phyloP scores from a whole-genome alignment of 176 grass and related monocot genomes.

The Tillandsia leiboldiana region DNA sequence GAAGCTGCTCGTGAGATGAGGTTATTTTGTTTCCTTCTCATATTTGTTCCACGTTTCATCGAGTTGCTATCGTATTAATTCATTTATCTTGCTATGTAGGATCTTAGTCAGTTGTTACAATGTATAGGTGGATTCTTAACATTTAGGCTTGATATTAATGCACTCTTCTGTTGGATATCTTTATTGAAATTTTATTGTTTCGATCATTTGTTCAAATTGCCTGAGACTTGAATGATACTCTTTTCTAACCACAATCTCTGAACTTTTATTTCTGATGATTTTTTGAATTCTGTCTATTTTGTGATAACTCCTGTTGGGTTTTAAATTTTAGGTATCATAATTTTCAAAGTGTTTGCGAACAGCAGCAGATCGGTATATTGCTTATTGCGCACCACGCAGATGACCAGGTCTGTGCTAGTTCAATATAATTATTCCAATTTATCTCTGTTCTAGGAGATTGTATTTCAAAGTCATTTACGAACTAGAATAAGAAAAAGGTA shows the following conservation, averaged over 20 bases:
- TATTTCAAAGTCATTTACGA: not conserved
- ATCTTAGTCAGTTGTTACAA: not conserved
- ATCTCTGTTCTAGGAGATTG: not conserved
- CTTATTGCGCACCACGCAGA: slow-evolving; percentile 89
- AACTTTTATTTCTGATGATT: no score
- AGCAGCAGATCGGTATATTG: slow-evolving; percentile 68
- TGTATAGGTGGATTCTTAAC: no score
- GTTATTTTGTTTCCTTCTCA: slow-evolving; percentile 20
- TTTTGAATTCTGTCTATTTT: slow-evolving; percentile 2
- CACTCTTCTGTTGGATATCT: no score
- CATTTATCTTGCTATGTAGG: slow-evolving; percentile 4
- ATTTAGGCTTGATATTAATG: no score
- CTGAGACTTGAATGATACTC: no score
- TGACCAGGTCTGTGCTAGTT: slow-evolving; percentile 57
- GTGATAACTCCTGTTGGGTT: slow-evolving; percentile 8
- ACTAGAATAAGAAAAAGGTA: not conserved
- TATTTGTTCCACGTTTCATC: not conserved
- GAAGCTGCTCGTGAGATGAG: slow-evolving; percentile 84
- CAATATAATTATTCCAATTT: not conserved
- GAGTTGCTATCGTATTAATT: not conserved
- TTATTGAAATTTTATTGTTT: no score
- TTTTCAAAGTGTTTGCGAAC: slow-evolving; percentile 64
- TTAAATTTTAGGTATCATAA: slow-evolving; percentile 69
- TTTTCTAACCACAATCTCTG: no score
- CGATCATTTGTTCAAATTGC: no score